Base-by-base conservation (phyloP, 129 eudicot species). In the Kitagawia praeruptora region DNA sequence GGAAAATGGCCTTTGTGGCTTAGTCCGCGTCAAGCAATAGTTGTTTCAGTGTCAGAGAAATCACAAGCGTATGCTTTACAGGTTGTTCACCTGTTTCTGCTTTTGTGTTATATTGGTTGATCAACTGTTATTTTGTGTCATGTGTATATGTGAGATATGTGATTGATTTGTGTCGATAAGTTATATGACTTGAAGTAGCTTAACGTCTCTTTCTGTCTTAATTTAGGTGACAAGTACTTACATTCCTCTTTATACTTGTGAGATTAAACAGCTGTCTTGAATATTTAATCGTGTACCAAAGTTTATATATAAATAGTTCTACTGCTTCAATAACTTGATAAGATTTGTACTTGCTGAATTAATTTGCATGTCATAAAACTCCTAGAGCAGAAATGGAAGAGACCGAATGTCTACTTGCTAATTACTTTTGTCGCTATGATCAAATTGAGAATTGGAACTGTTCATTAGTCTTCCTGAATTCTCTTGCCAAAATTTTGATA, bases 1-100 rank as follows among this genome's bases (percentile, higher is more conserved):
- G 99, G 99, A 42, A 96, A 96, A 83, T 92, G 97, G 99, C 99
- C 99, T 15, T 89, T 96, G 84, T 96, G 99, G 99, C 93, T 96
- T 56, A 96, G 99, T 85, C 99, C 99, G 1, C 91, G 98, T 58
- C 99, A 96, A 79, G 95, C 95, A 39, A 92, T 92, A 70, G 98
- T 96, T 82, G 90, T 96, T 89, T 91, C 95, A 46, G 95, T 96
- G 2, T 90, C 98, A 27, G 96, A 89, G 82, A 96, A 92, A 84
- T 96, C 98, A 19, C 95, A 67, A 77, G 54, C 82, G 7, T 95
- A 96, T 88, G 99, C 89, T 23, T 81, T 85, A 78, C 80, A 96
- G 99, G 98, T 94, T 70, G 37, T 13, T 44, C 77, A 73, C 38
- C 54, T 44, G 7, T 42, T 27, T 73, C 37, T 42, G 77, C 54